Evolutionary conservation across 23 red algal genomes (phyloP), one percentile per base, ranked within the genome.

Genomic region (Gracilaria domingensis): DNA sequence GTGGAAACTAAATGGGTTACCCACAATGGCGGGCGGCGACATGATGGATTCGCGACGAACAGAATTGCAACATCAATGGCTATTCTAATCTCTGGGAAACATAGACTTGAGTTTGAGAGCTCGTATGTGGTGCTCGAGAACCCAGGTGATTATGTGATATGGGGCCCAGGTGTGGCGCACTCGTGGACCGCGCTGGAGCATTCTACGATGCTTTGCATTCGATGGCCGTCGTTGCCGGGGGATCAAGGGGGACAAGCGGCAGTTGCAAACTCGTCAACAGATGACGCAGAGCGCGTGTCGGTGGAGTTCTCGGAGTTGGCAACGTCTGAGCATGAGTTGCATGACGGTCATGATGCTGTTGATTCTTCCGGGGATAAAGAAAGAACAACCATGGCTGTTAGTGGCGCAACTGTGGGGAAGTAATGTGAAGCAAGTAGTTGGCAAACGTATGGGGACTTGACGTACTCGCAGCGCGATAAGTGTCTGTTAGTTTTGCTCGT

Each of bases 81-180:
- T 35, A 62, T 94, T 26, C 77, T 94, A 21, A 82, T 94, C 34
- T 26, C 49, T 20, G 92, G 92, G 30, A 82, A 54, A 54, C 92
- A 94, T 74, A 66, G 82, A 23, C 18, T 94, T n/a, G 75, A 88
- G 64, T 94, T 94, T 83, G 81, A 70, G 42, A 66, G 66, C 11
- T 55, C 82, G 30, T 72, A 82, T 76, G 93, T 95, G n/a, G 61
- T 85, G 39, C 85, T 95, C 28, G 86, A 85, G 47, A 82, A 84
- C 38, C 51, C 40, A 12, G 93, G 93, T 28, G 93, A 95, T 67
- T 95, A 90, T n/a, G 83, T 88, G 26, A 79, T 95, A 44, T 95
- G 83, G 83, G 74, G 65, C 18, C n/a, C 72, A 0, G 80, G 80
- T 16, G 72, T 95, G 18, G 53, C 82, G 13, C 93, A 95, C 56